Evolutionary conservation across 2,329 filamentous ascomycete genomes (phyloP), one percentile per base, ranked within the genome.

Genomic region (Botrytis sinoallii): DNA sequence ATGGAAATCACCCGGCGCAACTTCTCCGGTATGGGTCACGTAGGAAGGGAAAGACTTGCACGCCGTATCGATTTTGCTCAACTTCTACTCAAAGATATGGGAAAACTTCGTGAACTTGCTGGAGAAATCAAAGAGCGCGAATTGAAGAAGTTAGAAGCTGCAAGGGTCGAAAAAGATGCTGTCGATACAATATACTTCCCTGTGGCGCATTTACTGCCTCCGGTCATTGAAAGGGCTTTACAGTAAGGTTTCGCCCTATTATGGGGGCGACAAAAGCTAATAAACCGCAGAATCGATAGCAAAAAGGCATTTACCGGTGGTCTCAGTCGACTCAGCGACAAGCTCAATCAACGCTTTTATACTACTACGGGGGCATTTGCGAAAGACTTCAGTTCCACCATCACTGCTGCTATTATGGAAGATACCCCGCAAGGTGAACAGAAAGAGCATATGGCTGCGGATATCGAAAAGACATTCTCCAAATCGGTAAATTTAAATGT

Each of bases 1-100:
- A 97, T 98, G 92, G 96, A 99, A 83, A 91, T 99, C 77, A 98
- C 96, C 3, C 89, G 96, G 70, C 92, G 96, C 74, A 95, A 98
- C 82, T 99, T 98, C 83, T 92, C 92, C n/a, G 92, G 92, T 55
- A 97, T 98, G 93, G 96, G 96, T 10, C 90, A 92, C 59, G 91
- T 90, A 65, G 96, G 96, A 72, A 90, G 91, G 79, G 88, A 92
- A 40, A 89, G 94, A 67, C 86, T 99, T 44, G 87, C 91, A 69
- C 88, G 94, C 74, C 91, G 96, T 63, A 95, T 98, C 77, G 93
- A 95, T 75, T 99, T 99, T 81, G 94, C 94, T 12, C 88, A 95
- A 77, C 87, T 86, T 60, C 85, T 97, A 18, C 85, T 94, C 73
- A 85, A 88, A 73, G 95, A 98, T 80, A 89, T 99, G 75, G 91